Percentiles rank a stretch among this genome's conserved stretches.
Evolutionary conservation across 2,329 filamentous ascomycete species (phyloP).

Genomic region (Pseudogymnoascus sp.): DNA sequence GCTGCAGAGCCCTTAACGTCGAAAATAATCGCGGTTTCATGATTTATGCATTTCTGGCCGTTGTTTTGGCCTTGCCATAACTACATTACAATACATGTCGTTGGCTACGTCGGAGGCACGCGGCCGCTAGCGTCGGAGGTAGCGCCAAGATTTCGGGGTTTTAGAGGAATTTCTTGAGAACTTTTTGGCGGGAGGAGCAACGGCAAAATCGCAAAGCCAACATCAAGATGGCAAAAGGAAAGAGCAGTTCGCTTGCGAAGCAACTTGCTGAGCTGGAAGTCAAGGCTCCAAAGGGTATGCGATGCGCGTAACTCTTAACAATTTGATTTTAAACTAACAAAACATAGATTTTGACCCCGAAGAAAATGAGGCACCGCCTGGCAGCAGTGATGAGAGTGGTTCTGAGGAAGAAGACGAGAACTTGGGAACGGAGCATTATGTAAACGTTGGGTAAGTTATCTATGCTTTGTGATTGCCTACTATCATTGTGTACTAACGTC

Average conservation of each 20-base stretch:
- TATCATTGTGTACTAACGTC: constrained; percentile 8
- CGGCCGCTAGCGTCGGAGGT: constrained; percentile 15
- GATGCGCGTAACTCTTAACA: background rate
- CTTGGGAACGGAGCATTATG: constrained; percentile 78
- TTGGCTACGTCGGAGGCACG: constrained; percentile 13
- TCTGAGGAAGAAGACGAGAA: constrained; percentile 44
- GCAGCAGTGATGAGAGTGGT: constrained; percentile 33
- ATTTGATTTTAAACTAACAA: constrained; percentile 1
- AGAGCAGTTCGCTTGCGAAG: constrained; percentile 41
- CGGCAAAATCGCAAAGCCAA: background rate
- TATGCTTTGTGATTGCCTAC: constrained; percentile 9
- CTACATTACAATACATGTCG: background rate
- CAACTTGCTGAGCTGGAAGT: constrained; percentile 55
- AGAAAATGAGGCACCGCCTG: constrained; percentile 22
- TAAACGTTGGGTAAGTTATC: constrained; percentile 54
- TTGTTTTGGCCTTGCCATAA: background rate
- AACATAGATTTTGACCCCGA: constrained; percentile 33
- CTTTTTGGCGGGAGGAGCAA: constrained; percentile 6
- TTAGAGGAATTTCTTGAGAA: constrained; percentile 10
- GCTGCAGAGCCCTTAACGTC: constrained; percentile 44
- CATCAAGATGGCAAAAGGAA: constrained; percentile 41
- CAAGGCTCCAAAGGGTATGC: constrained; percentile 48
- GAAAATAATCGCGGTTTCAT: constrained; percentile 44
- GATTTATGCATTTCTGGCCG: background rate
- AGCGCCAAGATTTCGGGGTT: background rate